Evolutionary conservation across 805 yeast genomes (phyloP).

Genomic region (Blastobotrys attinorum): DNA sequence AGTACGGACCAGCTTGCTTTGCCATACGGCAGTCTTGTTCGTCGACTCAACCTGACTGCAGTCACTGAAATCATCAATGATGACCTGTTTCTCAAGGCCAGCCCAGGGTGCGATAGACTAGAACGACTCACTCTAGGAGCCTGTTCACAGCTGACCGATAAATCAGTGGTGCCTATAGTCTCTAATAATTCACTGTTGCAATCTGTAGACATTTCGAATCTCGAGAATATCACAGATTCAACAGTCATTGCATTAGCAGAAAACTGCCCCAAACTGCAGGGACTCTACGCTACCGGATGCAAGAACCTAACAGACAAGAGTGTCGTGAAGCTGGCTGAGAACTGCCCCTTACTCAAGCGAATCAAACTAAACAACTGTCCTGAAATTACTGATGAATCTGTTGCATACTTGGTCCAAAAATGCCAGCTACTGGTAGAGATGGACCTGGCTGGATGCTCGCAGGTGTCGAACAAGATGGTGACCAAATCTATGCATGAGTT

Average conservation of each 20-base stretch:
- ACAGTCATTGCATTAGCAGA: slow-evolving; percentile 60
- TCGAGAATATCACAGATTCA: slow-evolving; percentile 58
- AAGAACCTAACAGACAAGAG: slow-evolving; percentile 60
- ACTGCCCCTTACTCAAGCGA: slow-evolving; percentile 72
- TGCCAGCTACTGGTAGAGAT: slow-evolving; percentile 83
- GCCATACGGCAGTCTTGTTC: slow-evolving; percentile 43
- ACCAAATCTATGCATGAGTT: slow-evolving; percentile 49
- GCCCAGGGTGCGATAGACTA: slow-evolving; percentile 57
- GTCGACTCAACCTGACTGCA: slow-evolving; percentile 70
- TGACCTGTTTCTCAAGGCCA: slow-evolving; percentile 48
- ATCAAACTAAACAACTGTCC: slow-evolving; percentile 70
- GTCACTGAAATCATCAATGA: slow-evolving; percentile 64
- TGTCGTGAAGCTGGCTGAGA: slow-evolving; percentile 45
- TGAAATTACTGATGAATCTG: slow-evolving; percentile 55
- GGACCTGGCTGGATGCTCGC: slow-evolving; percentile 77
- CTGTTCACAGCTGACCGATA: slow-evolving; percentile 57
- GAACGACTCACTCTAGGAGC: slow-evolving; percentile 83
- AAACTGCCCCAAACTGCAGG: slow-evolving; percentile 73
- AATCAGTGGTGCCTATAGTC: slow-evolving; percentile 54
- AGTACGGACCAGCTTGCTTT: background rate
- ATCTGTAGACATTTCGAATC: slow-evolving; percentile 82
- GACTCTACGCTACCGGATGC: slow-evolving; percentile 84
- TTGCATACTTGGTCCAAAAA: slow-evolving; percentile 51
- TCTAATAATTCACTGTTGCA: slow-evolving; percentile 62
- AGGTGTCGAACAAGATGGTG: slow-evolving; percentile 59